Conservation (phyloP, 306 rosid genomes). For the Delonix regia region DNA sequence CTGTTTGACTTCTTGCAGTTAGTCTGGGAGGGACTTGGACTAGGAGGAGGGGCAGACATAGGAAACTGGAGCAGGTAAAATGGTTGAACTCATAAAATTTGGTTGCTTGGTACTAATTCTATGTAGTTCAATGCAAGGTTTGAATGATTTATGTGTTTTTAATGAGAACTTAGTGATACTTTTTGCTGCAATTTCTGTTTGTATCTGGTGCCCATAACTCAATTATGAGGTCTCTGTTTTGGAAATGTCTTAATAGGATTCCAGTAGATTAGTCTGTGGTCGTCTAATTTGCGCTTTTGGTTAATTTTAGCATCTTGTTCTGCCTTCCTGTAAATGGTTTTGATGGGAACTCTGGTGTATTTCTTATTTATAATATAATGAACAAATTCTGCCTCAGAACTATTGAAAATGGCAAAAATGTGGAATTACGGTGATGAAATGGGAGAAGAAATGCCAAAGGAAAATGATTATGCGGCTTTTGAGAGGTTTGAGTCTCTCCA, state of each 20-base stretch:
- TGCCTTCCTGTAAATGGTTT: not conserved
- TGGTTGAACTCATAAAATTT: not conserved
- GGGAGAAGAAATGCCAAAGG: too few species aligned
- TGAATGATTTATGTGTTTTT: not conserved
- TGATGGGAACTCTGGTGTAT: too few species aligned
- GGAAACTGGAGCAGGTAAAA: conserved; percentile 87
- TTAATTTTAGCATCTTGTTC: conserved; percentile 22
- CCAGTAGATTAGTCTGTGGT: conserved; percentile 5
- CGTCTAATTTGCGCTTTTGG: conserved; percentile 12
- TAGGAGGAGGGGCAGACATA: conserved; percentile 81
- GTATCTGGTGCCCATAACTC: not conserved
- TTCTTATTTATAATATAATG: too few species aligned
- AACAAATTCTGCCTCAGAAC: too few species aligned
- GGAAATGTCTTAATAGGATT: not conserved
- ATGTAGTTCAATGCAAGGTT: not conserved
- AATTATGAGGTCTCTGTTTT: conserved; percentile 13
- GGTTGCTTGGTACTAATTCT: not conserved
- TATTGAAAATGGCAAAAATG: too few species aligned
- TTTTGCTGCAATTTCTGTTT: conserved; percentile 9
- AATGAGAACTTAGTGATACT: conserved; percentile 15
- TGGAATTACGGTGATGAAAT: too few species aligned
- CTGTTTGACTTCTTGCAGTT: conserved; percentile 58
- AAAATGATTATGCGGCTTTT: too few species aligned
- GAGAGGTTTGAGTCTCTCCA: too few species aligned
- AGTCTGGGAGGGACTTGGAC: conserved; percentile 94